Evolutionary conservation across 2,329 filamentous ascomycete species (phyloP), one percentile per base, ranked within the genome.

Genomic region (Fusarium mundagurra): DNA sequence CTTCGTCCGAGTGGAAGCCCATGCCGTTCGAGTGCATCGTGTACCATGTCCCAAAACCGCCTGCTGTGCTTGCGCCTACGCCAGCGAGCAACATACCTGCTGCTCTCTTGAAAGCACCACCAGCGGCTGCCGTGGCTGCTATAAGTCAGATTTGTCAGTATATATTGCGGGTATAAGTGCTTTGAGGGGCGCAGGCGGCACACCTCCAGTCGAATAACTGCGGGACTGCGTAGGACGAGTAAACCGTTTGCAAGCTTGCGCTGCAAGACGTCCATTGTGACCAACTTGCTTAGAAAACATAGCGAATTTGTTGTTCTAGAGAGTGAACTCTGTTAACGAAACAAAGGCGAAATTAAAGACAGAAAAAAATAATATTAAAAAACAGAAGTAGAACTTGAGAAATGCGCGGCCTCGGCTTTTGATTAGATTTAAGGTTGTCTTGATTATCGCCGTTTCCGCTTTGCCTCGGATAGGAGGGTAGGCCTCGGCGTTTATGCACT

Each of bases 1-100:
- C 93, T 78, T 89, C 90, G 83, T 97, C 93, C 36, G 73, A 84
- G 78, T 82, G 82, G 74, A 84, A 84, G 53, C 82, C 81, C 76
- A 84, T 74, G 51, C 83, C 82, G 62, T 78, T 79, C 53, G 75
- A 73, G 41, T 78, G 79, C 77, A 84, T 77, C 31, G 76, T 76
- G 63, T 83, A 80, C 82, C 82, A 84, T n/a, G 81, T 82, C 41
- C 74, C 78, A 38, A 76, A 78, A 22, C 82, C 82, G 50, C 83
- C 83, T 9, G 79, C 67, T 16, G 76, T 72, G 67, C 76, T 73
- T 58, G 80, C 83, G 18, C 77, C 75, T 50, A 82, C 36, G 22
- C 80, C 83, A 29, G 79, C 74, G 31, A 82, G 67, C 39, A 78
- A 69, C 59, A 80, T 69, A 17, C 75, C 72, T 22, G 77, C 67